phyloP scores from a whole-genome alignment of 2,329 filamentous ascomycete species.

The Curvularia lunata region DNA sequence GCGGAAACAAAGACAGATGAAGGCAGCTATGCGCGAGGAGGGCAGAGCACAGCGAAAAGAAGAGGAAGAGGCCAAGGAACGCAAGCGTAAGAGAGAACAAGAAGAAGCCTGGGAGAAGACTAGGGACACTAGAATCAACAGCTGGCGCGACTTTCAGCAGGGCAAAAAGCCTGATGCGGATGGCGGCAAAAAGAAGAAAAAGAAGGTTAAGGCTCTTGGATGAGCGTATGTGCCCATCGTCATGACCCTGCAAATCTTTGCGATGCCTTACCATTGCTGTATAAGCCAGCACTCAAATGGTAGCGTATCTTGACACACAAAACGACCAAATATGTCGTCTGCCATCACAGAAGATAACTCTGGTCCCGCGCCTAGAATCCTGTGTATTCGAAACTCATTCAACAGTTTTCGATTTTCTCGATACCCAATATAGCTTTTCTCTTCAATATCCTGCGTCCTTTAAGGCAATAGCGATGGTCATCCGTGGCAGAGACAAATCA shows the following conservation, averaged over 20 bases:
- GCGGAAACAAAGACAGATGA: constrained; percentile 80
- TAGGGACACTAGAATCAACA: constrained; percentile 87
- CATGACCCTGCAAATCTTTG: not conserved
- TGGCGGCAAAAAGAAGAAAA: constrained; percentile 56
- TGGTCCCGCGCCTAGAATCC: not conserved
- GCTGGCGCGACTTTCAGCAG: constrained; percentile 92
- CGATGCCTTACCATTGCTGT: not conserved
- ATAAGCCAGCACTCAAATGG: not conserved
- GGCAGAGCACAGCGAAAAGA: constrained; percentile 84
- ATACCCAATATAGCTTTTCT: not conserved
- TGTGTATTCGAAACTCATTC: not conserved
- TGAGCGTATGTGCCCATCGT: constrained; percentile 31
- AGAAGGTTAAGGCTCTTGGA: constrained; percentile 61
- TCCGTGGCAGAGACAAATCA: not conserved
- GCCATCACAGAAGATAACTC: not conserved
- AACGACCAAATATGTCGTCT: not conserved
- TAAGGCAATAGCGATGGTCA: not conserved
- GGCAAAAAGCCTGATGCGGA: constrained; percentile 56
- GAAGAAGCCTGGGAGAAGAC: constrained; percentile 96
- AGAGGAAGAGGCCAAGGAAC: constrained; percentile 79
- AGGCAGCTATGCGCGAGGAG: constrained; percentile 96
- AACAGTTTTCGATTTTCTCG: not conserved
- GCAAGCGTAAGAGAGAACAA: constrained; percentile 73
- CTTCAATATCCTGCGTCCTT: not conserved
- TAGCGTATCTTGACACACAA: not conserved